Evolutionary conservation across 2,329 filamentous ascomycete genomes (phyloP).

Genomic region (Arthrobotrys musiformis): DNA sequence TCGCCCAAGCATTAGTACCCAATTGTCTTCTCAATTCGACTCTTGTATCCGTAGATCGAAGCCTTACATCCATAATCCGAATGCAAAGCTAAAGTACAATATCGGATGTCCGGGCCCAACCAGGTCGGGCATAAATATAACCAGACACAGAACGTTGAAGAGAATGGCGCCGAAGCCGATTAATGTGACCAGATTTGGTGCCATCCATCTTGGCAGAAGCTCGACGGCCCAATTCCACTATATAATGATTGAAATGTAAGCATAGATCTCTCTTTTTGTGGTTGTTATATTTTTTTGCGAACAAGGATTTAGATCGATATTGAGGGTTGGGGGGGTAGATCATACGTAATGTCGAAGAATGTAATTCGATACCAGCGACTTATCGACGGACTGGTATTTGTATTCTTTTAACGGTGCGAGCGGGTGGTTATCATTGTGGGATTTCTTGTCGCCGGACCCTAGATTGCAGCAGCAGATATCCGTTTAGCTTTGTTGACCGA

Average conservation of each 20-base stretch:
- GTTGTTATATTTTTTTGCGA: neutral
- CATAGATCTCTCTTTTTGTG: neutral
- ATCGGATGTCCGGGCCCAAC: slow-evolving; percentile 88
- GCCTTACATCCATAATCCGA: slow-evolving; percentile 89
- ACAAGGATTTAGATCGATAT: neutral
- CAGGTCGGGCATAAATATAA: slow-evolving; percentile 86
- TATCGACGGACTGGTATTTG: slow-evolving; percentile 97
- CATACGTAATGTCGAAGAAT: slow-evolving; percentile 94
- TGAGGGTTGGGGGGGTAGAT: slow-evolving; percentile 49
- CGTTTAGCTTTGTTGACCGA: slow-evolving; percentile 8
- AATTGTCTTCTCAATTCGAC: neutral
- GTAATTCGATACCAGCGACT: slow-evolving; percentile 91
- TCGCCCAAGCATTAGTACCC: neutral
- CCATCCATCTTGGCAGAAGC: slow-evolving; percentile 91
- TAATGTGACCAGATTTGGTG: slow-evolving; percentile 96
- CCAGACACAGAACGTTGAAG: slow-evolving; percentile 78
- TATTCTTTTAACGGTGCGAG: slow-evolving; percentile 91
- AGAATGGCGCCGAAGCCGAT: slow-evolving; percentile 95
- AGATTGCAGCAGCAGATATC: neutral
- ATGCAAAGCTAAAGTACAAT: slow-evolving; percentile 95
- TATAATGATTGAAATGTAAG: slow-evolving; percentile 37
- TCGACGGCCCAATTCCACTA: slow-evolving; percentile 98
- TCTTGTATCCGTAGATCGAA: neutral
- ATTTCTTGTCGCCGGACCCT: slow-evolving; percentile 47
- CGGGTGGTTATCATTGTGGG: slow-evolving; percentile 69